phyloP scores from a whole-genome alignment of 108 stramenopile species.

The Cyclotella atomus region DNA sequence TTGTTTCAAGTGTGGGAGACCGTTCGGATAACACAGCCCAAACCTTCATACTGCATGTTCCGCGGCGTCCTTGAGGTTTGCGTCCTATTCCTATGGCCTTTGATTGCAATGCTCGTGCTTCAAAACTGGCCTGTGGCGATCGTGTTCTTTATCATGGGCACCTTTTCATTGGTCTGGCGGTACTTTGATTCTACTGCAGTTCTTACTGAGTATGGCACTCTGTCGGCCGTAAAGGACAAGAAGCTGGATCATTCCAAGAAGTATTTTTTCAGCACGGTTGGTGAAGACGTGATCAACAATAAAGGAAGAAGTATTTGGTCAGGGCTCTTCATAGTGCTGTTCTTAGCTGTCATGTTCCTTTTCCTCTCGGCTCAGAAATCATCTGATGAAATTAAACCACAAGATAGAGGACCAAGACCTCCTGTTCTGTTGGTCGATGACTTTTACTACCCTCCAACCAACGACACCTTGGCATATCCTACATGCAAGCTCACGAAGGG shows the following conservation, averaged over 20 bases:
- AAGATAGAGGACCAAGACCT: conserved; percentile 25
- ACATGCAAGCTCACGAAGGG: conserved; percentile 54
- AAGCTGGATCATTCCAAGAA: conserved; percentile 35
- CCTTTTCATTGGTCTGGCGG: conserved; percentile 41
- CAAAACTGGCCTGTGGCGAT: conserved; percentile 24
- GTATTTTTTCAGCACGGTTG: conserved; percentile 51
- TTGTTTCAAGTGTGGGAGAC: conserved; percentile 60
- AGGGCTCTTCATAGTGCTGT: conserved; percentile 41
- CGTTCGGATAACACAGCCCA: conserved; percentile 49
- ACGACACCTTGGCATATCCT: conserved; percentile 56
- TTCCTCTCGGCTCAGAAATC: conserved; percentile 41
- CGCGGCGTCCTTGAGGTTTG: conserved; percentile 50
- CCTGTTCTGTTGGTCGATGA: conserved; percentile 38
- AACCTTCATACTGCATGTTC: conserved; percentile 51
- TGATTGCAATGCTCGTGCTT: conserved; percentile 37
- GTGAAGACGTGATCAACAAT: conserved; percentile 44
- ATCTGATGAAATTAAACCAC: conserved; percentile 23
- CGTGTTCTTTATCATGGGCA: conserved; percentile 38
- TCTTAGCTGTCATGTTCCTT: conserved; percentile 50
- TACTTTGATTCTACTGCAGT: conserved; percentile 48
- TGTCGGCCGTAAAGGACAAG: conserved; percentile 23
- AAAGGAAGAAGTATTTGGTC: conserved; percentile 10
- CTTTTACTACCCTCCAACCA: conserved; percentile 46
- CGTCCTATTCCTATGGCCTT: conserved; percentile 63
- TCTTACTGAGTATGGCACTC: conserved; percentile 42